Base-by-base conservation (phyloP, 2,329 filamentous ascomycete species). In the Colletotrichum cereale region DNA sequence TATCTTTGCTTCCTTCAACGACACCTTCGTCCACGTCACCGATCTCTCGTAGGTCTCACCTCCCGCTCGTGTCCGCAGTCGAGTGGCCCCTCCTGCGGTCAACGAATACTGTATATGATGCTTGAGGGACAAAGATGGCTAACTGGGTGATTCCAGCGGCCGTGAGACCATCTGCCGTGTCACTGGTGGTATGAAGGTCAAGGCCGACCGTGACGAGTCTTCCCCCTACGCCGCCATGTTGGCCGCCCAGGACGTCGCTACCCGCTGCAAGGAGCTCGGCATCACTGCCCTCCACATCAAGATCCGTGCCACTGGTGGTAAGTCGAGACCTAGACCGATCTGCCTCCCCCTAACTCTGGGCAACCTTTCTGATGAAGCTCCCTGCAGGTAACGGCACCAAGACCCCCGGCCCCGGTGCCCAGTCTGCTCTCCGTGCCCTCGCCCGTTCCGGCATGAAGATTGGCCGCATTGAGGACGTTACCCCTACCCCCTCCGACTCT, bases 161-260 rank as follows among this genome's bases (percentile, higher is more conserved):
- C 96, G 96, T 88, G 96, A 99, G 93, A 99, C 97, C 88, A 98
- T 99, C 89, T 94, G 91, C 91, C 95, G 96, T 94, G 96, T 99
- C 80, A 99, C 97, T 82, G 96, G 97, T 89, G 97, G 97, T 84
- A 99, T 99, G 96, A 99, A 99, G 91, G 96, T 99, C 91, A 99
- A 99, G 93, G 95, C 95, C 86, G 95, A 99, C 84, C 96, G 96
- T 91, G 96, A 99, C 89, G 96, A 99, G 90, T 98, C 96, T 82
- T 98, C 96, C 79, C 96, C 96, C 81, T 99, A 99, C 91, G 96
- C 96, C 82, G 96, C 96, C 88, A 99, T 99, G 96, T 95, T 99
- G 93, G 96, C 96, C 87, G 96, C 96, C 78, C 96, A 99, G 91
- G 95, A 97, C 85, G 95, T 97, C 84, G 96, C 96, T 82, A 88